Evolutionary conservation across 805 yeast species (phyloP), one percentile per base, ranked within the genome.

Genomic region (Candida sphagnicola): DNA sequence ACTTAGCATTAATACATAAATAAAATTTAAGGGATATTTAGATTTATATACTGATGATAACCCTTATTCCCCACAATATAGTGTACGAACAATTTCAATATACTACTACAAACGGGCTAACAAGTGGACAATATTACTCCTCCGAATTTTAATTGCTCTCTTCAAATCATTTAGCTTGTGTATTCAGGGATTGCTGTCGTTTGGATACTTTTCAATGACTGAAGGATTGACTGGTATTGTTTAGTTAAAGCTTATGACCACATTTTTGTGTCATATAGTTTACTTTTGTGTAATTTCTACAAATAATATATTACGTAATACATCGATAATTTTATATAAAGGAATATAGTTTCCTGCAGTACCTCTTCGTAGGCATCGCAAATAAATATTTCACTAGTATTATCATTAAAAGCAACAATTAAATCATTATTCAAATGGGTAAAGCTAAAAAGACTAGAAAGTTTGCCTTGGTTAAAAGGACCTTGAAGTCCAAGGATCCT

Each of bases 381-480:
- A 21, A 21, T 21, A 21, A 21, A 21, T 21, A 21, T 21, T 21
- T 21, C 24, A 10, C 10, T 21, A n/a, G n/a, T n/a, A n/a, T n/a
- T n/a, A n/a, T n/a, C n/a, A n/a, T n/a, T n/a, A n/a, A n/a, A n/a
- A n/a, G n/a, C n/a, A n/a, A n/a, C n/a, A n/a, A n/a, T n/a, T n/a
- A n/a, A 30, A 23, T 33, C 40, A 30, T 28, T 17, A 30, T 26
- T 5, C 5, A 40, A 42, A 91, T 93, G 99, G 98, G 98, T 43
- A 93, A 89, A 62, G 96, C 96, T 23, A 89, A 85, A 70, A 93
- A 93, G 67, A 91, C 98, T 10, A 78, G 98, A 75, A 88, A 90
- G 84, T 88, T 91, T 56, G 95, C 95, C n/a, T 78, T 78, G 38
- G 90, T 87, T 42, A 93, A 93, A 65, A 80, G 95, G 44, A 80